These are phyloP conservation scores for Pueraria montana DNA, from an alignment of 306 rosid genomes.

Conservation along the genomic window DNA sequence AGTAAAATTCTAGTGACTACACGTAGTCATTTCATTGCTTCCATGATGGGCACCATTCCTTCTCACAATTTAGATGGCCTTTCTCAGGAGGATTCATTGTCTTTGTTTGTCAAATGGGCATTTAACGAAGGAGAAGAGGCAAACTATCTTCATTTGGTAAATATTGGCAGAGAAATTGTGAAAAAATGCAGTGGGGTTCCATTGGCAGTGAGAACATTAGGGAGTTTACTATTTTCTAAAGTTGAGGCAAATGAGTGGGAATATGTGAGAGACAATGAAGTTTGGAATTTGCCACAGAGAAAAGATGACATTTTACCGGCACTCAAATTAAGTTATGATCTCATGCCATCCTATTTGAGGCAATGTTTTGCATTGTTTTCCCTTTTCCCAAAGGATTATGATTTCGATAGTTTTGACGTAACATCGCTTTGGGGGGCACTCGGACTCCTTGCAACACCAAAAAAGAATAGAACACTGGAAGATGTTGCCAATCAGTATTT, in stretches of 20 bases:
- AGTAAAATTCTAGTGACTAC: neutral
- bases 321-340: constrained; percentile 51
- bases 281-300: too few relatives aligned
- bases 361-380: constrained; percentile 52
- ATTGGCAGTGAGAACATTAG: constrained; percentile 52
- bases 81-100: neutral
- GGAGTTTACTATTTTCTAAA: neutral
- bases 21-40: too few relatives aligned
- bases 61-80: neutral
- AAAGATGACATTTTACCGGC: too few relatives aligned
- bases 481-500: constrained; percentile 38
- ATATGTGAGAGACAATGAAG: too few relatives aligned
- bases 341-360: constrained; percentile 46
- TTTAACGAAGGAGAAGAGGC: too few relatives aligned
- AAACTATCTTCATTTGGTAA: too few relatives aligned
- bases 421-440: constrained; percentile 45
- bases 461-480: neutral
- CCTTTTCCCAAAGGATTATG: constrained; percentile 24
- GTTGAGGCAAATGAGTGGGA: too few relatives aligned
- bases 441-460: constrained; percentile 41
- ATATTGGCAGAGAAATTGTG: too few relatives aligned
- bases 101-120: constrained; percentile 51
- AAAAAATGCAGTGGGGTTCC: too few relatives aligned
- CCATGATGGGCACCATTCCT: constrained; percentile 28
- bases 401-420: rapidly evolving